Base-by-base conservation (phyloP, 1,284 basidiomycete genomes). In the Cystobasidium pallidum region DNA sequence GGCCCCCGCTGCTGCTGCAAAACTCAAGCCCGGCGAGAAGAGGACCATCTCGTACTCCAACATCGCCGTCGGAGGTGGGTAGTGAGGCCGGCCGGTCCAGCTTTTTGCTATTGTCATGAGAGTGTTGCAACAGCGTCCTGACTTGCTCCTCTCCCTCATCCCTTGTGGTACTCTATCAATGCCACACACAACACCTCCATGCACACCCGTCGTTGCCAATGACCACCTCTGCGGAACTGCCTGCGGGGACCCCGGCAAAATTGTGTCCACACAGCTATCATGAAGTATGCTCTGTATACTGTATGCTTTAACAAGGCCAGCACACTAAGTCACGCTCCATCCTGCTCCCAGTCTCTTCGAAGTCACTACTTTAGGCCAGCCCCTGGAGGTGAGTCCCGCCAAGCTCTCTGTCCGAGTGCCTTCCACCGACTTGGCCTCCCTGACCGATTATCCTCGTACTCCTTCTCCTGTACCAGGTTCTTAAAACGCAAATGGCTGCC, bases 401-500 rank as follows among this genome's bases (percentile, higher is more conserved):
- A 41, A 15, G 15, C 43, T 45, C 43, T 8, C 30, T 57, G 3
- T 10, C n/a, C 6, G 19, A 34, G 21, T 52, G n/a, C 7, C n/a
- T 8, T 21, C 4, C 45, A 39, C 7, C 6, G 36, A 39, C 45
- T 51, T 26, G 24, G 24, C n/a, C 49, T 24, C 26, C 21, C n/a
- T n/a, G n/a, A n/a, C n/a, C n/a, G 21, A 2, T 26, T 51, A 8
- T 21, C 15, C 43, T 45, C 34, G 21, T 57, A 15, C 62, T 32
- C 47, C 26, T 54, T 34, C 39, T 55, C 15, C 24, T n/a, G 3
- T 11, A 19, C 21, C 47, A 71, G 68, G 68, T 99, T 51, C 83
- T 98, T 79, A 99, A 99, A 84, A 99, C 96, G 13, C 94, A 97
- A 80, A 96, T 97, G 94, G 94, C 94, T 67, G 92, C 92, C 62